Conservation (phyloP, 352 stramenopile genomes). For the Pilasporangium apinafurcum region DNA sequence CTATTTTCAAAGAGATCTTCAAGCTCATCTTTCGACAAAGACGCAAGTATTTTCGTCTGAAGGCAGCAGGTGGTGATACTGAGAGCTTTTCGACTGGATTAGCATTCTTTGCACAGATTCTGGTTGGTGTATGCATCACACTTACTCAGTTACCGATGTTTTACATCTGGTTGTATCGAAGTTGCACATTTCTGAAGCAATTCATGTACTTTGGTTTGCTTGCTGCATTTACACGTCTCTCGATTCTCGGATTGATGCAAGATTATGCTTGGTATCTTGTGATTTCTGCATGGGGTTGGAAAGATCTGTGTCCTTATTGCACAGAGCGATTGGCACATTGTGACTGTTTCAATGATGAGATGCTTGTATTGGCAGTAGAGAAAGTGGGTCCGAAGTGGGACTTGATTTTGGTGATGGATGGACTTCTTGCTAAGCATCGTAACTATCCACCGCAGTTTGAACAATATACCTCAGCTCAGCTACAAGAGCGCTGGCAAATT, state of each 20-base stretch:
- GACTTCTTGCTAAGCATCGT: slow-evolving; percentile 30
- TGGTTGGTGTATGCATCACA: slow-evolving; percentile 44
- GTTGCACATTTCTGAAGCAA: slow-evolving; percentile 51
- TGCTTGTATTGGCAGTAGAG: slow-evolving; percentile 51
- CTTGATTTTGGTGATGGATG: slow-evolving; percentile 50
- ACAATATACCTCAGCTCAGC: slow-evolving; percentile 45
- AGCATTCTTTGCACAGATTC: slow-evolving; percentile 44
- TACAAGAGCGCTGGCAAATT: slow-evolving; percentile 48
- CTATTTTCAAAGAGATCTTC: slow-evolving; percentile 70
- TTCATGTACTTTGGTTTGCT: slow-evolving; percentile 67
- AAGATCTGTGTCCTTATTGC: slow-evolving; percentile 57
- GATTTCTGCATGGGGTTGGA: slow-evolving; percentile 51
- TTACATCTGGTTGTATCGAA: slow-evolving; percentile 62
- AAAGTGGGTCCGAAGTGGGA: slow-evolving; percentile 58
- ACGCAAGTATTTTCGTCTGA: slow-evolving; percentile 58
- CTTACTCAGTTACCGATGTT: slow-evolving; percentile 45
- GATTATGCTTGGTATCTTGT: slow-evolving; percentile 51
- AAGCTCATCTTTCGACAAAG: slow-evolving; percentile 70
- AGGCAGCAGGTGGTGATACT: slow-evolving; percentile 30
- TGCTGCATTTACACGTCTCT: slow-evolving; percentile 49
- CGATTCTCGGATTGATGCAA: slow-evolving; percentile 35
- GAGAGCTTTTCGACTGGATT: slow-evolving; percentile 46
- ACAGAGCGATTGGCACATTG: slow-evolving; percentile 55
- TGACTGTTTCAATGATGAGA: slow-evolving; percentile 68
- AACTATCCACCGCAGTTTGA: slow-evolving; percentile 45